phyloP scores from a whole-genome alignment of 225 moss, liverwort and hornwort genomes.

The Neckera pumila region DNA sequence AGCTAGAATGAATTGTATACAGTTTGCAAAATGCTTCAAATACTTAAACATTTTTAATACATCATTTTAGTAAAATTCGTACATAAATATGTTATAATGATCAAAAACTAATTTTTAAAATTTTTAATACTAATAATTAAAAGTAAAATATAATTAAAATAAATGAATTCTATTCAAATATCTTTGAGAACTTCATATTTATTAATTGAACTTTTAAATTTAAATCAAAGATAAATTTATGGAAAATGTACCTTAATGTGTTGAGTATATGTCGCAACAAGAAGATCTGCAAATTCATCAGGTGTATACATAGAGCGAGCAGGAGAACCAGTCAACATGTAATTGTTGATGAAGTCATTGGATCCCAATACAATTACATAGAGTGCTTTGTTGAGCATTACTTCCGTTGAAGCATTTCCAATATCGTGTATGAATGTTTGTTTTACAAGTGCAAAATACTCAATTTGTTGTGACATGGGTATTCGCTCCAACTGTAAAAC shows the following conservation, averaged over 20 bases:
- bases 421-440: slow-evolving; percentile 8
- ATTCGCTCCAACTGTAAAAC: slow-evolving; percentile 55
- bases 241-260: slow-evolving; percentile 41
- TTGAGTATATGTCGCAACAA: slow-evolving; percentile 27
- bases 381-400: slow-evolving; percentile 27
- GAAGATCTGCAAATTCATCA: slow-evolving; percentile 44
- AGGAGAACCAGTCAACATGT: slow-evolving; percentile 34
- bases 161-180: not conserved
- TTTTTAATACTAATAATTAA: not conserved
- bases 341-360: slow-evolving; percentile 80
- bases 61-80: not conserved
- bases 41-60: too few species aligned
- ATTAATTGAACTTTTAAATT: not conserved
- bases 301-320: slow-evolving; percentile 33
- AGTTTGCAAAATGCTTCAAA: not conserved
- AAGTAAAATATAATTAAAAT: not conserved
- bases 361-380: slow-evolving; percentile 51
- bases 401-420: slow-evolving; percentile 2
- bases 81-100: not conserved
- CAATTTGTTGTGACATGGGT: slow-evolving; percentile 81
- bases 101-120: not conserved
- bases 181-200: not conserved
- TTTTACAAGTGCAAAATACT: slow-evolving; percentile 54
- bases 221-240: not conserved
- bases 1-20: too few species aligned